phyloP scores from a whole-genome alignment of 176 grass and related monocot species.

The Guadua angustifolia region DNA sequence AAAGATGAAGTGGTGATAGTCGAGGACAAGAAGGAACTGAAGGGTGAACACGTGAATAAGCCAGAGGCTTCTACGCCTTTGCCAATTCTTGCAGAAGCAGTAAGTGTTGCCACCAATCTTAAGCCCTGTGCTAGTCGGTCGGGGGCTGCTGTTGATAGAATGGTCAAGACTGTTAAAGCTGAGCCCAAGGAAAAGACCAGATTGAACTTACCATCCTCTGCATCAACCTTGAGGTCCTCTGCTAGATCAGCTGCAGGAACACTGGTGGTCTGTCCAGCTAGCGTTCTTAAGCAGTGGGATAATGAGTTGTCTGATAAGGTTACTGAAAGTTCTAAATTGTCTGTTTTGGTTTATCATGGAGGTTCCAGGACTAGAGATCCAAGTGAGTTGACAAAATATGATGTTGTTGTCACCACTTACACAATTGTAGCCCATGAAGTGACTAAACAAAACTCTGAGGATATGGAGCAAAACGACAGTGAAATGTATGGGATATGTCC shows the following conservation, averaged over 20 bases:
- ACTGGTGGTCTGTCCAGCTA: slow-evolving; percentile 86
- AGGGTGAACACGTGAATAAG: slow-evolving; percentile 18
- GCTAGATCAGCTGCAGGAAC: slow-evolving; percentile 74
- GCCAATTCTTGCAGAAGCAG: no score
- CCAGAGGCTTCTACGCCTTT: no score
- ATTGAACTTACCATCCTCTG: slow-evolving; percentile 20
- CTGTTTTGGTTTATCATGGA: slow-evolving; percentile 91
- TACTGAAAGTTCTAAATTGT: slow-evolving; percentile 66
- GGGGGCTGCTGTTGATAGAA: slow-evolving; percentile 29
- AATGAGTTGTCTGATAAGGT: slow-evolving; percentile 76
- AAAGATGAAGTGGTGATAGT: slow-evolving; percentile 46
- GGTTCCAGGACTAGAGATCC: slow-evolving; percentile 79
- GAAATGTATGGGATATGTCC: slow-evolving; percentile 41
- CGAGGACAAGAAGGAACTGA: slow-evolving; percentile 39
- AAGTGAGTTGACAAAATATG: slow-evolving; percentile 73
- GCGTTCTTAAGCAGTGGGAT: slow-evolving; percentile 90
- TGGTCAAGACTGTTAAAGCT: slow-evolving; percentile 15
- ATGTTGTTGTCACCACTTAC: slow-evolving; percentile 96
- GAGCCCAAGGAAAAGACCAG: slow-evolving; percentile 45
- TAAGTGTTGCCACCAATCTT: background rate
- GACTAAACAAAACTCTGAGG: slow-evolving; percentile 63
- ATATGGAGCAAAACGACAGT: slow-evolving; percentile 57
- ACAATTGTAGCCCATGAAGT: slow-evolving; percentile 85
- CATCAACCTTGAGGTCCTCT: slow-evolving; percentile 33
- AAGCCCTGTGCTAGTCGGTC: background rate